These are phyloP conservation scores for Helminthosporium solani DNA, from an alignment of 2,329 filamentous ascomycete species.

Conservation along the genomic window DNA sequence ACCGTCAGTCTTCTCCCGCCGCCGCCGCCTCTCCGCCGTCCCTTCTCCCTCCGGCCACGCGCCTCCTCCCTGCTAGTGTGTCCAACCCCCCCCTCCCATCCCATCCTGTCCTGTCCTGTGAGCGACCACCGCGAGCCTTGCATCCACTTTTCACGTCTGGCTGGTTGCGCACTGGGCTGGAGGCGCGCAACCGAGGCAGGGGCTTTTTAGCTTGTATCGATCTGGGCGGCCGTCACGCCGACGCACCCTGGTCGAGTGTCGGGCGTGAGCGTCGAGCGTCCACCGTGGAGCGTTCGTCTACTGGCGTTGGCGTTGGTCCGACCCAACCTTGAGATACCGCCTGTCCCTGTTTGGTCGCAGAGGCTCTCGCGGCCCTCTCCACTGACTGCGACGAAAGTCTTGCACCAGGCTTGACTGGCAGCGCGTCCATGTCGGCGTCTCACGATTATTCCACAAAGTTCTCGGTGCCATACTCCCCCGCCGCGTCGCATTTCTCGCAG, in stretches of 20 bases:
- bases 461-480: constrained; percentile 34
- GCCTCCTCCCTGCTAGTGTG: background rate
- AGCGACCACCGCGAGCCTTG: background rate
- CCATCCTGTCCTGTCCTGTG: too few relatives aligned
- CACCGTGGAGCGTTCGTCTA: constrained; percentile 7
- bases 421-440: constrained; percentile 31
- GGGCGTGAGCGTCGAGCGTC: too few relatives aligned
- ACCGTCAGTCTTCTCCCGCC: background rate
- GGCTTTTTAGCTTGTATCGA: constrained; percentile 8
- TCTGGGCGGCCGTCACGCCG: constrained; percentile 5
- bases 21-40: background rate
- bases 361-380: constrained; percentile 18
- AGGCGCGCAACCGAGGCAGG: constrained; percentile 6
- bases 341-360: constrained; percentile 6
- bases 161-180: constrained; percentile 1
- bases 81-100: too few relatives aligned
- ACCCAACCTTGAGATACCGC: constrained; percentile 7
- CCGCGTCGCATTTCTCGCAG: constrained; percentile 34
- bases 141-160: background rate
- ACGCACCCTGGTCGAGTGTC: constrained; percentile 3
- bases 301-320: constrained; percentile 8
- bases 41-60: background rate
- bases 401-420: too few relatives aligned
- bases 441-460: constrained; percentile 31
- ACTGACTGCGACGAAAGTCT: constrained; percentile 9